Base-by-base conservation (phyloP, 2,329 filamentous ascomycete genomes). In the Aspergillus sp. region DNA sequence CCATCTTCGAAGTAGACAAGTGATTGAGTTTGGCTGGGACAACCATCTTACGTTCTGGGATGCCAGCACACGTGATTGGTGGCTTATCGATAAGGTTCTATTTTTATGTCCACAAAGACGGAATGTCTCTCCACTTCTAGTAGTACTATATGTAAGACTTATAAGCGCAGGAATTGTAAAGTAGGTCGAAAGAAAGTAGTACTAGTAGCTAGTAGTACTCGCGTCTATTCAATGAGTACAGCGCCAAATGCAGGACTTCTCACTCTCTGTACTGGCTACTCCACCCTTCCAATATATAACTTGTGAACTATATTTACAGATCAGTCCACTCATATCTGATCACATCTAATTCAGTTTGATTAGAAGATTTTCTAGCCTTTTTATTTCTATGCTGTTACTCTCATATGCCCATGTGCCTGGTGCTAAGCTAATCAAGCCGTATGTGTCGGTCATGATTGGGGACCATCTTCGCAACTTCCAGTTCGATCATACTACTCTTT, bases 1-100 rank as follows among this genome's bases (percentile, higher is more conserved):
- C 63, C 64, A 45, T 51, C 58, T 58, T 58, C 49, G 56, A 38
- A 25, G 46, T n/a, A 54, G 61, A 51, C 54, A 56, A 59, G 55
- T 56, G 56, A 57, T 69, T 61, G 65, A 65, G 69, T 65, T 63
- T 69, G 67, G 71, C 65, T 69, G 17, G 22, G 57, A 61, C 49
- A 69, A 63, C 50, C 63, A 38, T 38, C 34, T 38, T 38, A 13
- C 65, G 62, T 61, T 60, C 65, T 48, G 49, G 34, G 34, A 15
- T 41, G 6, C 50, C 50, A 28, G 28, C 43, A 25, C 61, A 68
- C 67, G 68, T 68, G 68, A 65, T 54, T 23, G 5, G 7, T 13
- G 7, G n/a, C 62, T 65, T 69, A 67, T 69, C 68, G 66, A 69
- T 69, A 69, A 66, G 62, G 41, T 34, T 13, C 34, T 57, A 60